These are phyloP conservation scores for Jimgerdemannia lactiflua DNA, from an alignment of 192 early-diverging fungal species.

Conservation along the genomic window DNA sequence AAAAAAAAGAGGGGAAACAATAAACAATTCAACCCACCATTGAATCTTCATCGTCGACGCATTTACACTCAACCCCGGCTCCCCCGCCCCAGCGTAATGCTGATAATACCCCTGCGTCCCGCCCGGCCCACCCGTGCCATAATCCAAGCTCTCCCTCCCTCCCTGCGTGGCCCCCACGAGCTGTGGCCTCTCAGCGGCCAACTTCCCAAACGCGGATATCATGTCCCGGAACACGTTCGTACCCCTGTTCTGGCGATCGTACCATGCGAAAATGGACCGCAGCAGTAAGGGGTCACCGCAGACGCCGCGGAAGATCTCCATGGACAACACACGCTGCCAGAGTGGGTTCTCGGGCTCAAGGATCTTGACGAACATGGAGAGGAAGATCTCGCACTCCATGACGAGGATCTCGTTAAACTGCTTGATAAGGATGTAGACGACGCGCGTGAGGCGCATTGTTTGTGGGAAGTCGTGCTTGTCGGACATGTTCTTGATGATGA, in stretches of 20 bases:
- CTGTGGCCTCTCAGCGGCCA: constrained; percentile 74
- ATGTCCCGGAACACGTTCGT: constrained; percentile 82
- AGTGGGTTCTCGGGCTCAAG: constrained; percentile 73
- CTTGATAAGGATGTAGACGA: constrained; percentile 78
- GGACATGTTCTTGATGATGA: constrained; percentile 90
- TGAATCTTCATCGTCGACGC: constrained; percentile 65
- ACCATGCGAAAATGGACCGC: constrained; percentile 66
- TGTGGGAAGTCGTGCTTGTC: constrained; percentile 84
- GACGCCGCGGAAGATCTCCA: constrained; percentile 77
- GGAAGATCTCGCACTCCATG: constrained; percentile 93
- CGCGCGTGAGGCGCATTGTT: constrained; percentile 78
- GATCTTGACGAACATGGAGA: constrained; percentile 84
- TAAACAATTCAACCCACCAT: constrained; percentile 44
- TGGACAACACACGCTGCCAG: constrained; percentile 78
- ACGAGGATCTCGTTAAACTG: constrained; percentile 71
- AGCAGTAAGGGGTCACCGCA: constrained; percentile 61
- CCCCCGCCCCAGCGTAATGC: constrained; percentile 12
- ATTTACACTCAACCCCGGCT: constrained; percentile 38
- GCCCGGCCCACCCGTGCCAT: background rate
- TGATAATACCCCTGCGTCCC: constrained; percentile 2
- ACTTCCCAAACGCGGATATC: constrained; percentile 67
- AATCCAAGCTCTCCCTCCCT: constrained; percentile 24
- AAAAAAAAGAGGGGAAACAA: constrained; percentile 4
- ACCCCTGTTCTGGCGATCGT: constrained; percentile 71
- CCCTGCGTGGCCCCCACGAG: constrained; percentile 36